phyloP scores from a whole-genome alignment of 169 alveolate genomes.

The Cryptosporidium ryanae region DNA sequence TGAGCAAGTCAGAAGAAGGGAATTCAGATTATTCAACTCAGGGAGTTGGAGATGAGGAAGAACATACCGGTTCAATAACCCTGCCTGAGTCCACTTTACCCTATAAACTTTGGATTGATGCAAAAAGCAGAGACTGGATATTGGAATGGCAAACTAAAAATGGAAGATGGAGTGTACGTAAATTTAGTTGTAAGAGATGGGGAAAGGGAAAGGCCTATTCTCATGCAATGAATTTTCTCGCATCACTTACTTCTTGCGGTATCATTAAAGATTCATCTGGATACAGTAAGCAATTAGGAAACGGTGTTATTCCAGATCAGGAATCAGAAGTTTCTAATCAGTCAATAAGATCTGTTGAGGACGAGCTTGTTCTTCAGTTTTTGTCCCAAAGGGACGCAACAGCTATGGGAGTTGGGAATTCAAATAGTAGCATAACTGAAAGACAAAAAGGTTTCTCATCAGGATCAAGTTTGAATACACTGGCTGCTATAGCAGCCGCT shows the following conservation, averaged over 20 bases:
- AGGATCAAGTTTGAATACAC: slow-evolving; percentile 35
- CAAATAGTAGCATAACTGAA: neutral
- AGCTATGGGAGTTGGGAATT: neutral
- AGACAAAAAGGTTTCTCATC: slow-evolving; percentile 40
- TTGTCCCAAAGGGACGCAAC: slow-evolving; percentile 57
- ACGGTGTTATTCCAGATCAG: too few species aligned
- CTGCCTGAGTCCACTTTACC: slow-evolving; percentile 54
- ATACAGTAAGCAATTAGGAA: slow-evolving; percentile 8
- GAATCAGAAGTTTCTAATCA: neutral
- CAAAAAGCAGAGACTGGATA: slow-evolving; percentile 71
- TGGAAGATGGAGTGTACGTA: slow-evolving; percentile 73
- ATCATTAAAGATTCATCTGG: slow-evolving; percentile 17
- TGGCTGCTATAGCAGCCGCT: slow-evolving; percentile 74
- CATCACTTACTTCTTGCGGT: slow-evolving; percentile 65
- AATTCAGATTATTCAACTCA: neutral
- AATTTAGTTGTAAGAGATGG: slow-evolving; percentile 72
- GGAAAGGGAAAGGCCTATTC: slow-evolving; percentile 75
- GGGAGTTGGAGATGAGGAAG: slow-evolving; percentile 2
- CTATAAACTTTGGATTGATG: slow-evolving; percentile 70
- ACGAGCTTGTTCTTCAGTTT: slow-evolving; percentile 56
- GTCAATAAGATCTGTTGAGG: slow-evolving; percentile 45
- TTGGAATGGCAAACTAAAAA: slow-evolving; percentile 72
- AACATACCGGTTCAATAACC: slow-evolving; percentile 24
- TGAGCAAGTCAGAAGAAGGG: too few species aligned
- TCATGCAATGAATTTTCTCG: slow-evolving; percentile 72